These are phyloP conservation scores for Botrytis aclada DNA, from an alignment of 2,329 filamentous ascomycete genomes.

Conservation along the genomic window DNA sequence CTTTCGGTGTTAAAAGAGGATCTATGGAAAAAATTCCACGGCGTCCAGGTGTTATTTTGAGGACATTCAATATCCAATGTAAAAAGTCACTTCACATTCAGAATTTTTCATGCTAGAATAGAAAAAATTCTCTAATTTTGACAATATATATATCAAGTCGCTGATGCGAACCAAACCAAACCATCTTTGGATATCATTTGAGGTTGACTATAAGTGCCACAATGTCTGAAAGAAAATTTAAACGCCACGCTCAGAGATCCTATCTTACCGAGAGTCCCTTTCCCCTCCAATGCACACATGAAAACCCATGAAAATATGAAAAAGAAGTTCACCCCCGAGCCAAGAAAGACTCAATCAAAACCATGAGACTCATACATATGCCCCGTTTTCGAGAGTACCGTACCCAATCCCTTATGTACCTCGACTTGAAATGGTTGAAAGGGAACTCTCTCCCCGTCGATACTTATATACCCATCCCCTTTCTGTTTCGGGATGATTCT, in stretches of 20 bases:
- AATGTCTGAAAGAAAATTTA: background rate
- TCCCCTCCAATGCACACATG: conserved; percentile 19
- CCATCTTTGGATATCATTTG: conserved; percentile 16
- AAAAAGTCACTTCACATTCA: background rate
- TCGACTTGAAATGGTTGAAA: conserved; percentile 92
- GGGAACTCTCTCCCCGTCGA: conserved; percentile 85
- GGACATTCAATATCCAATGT: conserved; percentile 4
- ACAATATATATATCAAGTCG: conserved; percentile 11
- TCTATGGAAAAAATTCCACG: conserved; percentile 9
- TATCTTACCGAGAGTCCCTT: conserved; percentile 23
- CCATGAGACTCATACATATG: conserved; percentile 66
- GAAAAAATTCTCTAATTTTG: conserved; percentile 17
- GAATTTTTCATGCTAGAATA: background rate
- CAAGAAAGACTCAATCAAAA: conserved; percentile 21
- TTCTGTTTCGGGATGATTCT: conserved; percentile 73
- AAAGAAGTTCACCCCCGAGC: background rate
- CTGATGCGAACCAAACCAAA: background rate
- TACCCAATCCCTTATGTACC: conserved; percentile 76
- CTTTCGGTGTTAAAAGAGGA: conserved; percentile 2
- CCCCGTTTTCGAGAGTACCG: conserved; percentile 74
- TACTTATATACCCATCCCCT: conserved; percentile 79
- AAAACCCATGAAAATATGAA: background rate
- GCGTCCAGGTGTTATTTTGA: conserved; percentile 20
- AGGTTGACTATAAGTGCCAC: background rate
- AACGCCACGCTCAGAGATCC: conserved; percentile 13